Evolutionary conservation across 1,139 yeast genomes (phyloP).

Genomic region (Candida labiduridarum): DNA sequence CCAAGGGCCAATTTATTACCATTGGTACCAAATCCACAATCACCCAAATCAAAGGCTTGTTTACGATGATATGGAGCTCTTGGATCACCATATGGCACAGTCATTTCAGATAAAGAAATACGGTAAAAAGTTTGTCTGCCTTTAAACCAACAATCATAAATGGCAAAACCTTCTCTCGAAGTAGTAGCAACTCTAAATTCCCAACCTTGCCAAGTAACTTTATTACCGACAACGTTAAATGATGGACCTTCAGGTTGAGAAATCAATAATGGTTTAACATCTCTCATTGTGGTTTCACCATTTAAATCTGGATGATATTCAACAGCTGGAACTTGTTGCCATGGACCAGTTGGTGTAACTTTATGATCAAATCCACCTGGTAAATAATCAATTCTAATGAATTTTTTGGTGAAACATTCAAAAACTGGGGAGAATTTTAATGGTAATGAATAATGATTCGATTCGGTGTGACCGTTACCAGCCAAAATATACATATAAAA

Average conservation of each 20-base stretch:
- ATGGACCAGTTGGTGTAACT: constrained; percentile 58
- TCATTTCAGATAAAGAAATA: constrained; percentile 81
- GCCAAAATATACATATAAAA: constrained; percentile 78
- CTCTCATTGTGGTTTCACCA: constrained; percentile 55
- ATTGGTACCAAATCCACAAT: constrained; percentile 82
- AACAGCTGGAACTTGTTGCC: constrained; percentile 62
- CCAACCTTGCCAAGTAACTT: constrained; percentile 89
- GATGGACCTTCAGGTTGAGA: constrained; percentile 89
- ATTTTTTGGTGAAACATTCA: constrained; percentile 64
- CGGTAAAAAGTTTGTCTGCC: constrained; percentile 84
- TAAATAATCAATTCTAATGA: constrained; percentile 76
- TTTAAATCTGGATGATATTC: constrained; percentile 78
- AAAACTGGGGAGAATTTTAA: constrained; percentile 82
- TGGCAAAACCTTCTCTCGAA: constrained; percentile 82
- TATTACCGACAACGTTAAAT: constrained; percentile 62
- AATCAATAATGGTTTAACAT: constrained; percentile 74
- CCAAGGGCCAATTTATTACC: constrained; percentile 79
- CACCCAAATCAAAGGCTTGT: constrained; percentile 88
- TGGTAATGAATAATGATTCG: constrained; percentile 85
- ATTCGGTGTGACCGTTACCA: constrained; percentile 69
- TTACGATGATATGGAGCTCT: constrained; percentile 81
- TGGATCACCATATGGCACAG: constrained; percentile 83
- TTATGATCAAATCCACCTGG: constrained; percentile 74
- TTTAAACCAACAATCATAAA: constrained; percentile 76
- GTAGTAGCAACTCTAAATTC: constrained; percentile 75